These are phyloP conservation scores for Phytophthora aleatoria DNA, from an alignment of 352 stramenopile genomes.

Conservation along the genomic window DNA sequence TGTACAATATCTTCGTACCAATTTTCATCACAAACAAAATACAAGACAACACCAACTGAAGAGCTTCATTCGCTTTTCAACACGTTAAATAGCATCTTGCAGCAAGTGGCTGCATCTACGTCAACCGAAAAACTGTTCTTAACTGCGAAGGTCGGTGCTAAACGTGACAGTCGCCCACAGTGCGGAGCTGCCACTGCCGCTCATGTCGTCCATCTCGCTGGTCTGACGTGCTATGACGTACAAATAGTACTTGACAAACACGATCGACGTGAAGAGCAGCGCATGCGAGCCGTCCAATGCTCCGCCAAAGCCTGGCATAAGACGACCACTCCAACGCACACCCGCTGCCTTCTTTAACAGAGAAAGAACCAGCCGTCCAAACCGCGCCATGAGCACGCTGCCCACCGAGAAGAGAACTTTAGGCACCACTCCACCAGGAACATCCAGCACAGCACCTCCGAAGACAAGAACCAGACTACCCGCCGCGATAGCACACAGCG, in stretches of 20 bases:
- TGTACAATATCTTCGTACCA: too few species aligned
- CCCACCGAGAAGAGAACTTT: conserved; percentile 77
- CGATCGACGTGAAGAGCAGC: conserved; percentile 84
- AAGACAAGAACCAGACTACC: conserved; percentile 46
- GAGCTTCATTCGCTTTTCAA: conserved; percentile 26
- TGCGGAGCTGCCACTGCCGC: conserved; percentile 24
- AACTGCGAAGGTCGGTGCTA: conserved; percentile 27
- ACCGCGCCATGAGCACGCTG: conserved; percentile 87
- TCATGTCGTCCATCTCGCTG: conserved; percentile 7
- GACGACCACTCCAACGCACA: conserved; percentile 91
- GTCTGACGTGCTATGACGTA: conserved; percentile 33
- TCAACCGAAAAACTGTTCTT: background rate
- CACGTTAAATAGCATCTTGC: conserved; percentile 26
- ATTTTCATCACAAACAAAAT: background rate
- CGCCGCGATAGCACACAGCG: conserved; percentile 41
- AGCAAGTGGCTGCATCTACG: background rate
- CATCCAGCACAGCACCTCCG: conserved; percentile 33
- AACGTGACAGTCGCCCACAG: conserved; percentile 37
- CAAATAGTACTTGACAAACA: conserved; percentile 59
- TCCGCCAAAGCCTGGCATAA: conserved; percentile 94
- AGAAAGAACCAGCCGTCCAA: conserved; percentile 91
- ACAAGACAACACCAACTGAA: background rate
- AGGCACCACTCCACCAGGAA: conserved; percentile 57
- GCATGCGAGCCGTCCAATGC: conserved; percentile 91
- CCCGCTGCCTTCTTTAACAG: conserved; percentile 93